Base-by-base conservation (phyloP, 2,329 filamentous ascomycete genomes). In the Penicillium sp. region DNA sequence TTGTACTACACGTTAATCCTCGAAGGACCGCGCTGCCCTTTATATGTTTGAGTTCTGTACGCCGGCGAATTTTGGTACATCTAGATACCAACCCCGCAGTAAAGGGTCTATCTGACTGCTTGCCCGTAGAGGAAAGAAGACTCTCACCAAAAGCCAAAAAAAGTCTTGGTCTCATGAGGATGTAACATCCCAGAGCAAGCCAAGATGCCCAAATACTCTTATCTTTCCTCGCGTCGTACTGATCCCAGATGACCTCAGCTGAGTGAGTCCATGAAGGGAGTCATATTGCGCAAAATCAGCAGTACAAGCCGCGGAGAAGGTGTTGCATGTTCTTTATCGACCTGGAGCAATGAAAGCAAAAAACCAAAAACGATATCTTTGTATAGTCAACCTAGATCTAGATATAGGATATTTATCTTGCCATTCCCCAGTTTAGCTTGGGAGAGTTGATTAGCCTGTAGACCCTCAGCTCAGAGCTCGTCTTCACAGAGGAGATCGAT, bases 181-280 rank as follows among this genome's bases (percentile, higher is more conserved):
- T 63, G 61, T 61, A 64, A 64, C 61, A 62, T 64, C 42, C 55
- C 53, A 51, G 38, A 45, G 45, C 54, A 27, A 51, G 61, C 61
- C 61, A 64, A 64, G 61, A 38, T 41, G 11, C 34, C 18, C n/a
- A 18, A 32, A 53, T 48, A 32, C 36, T 48, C 45, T 54, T 51
- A 51, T 54, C 47, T 43, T 44, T 34, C 18, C 30, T 60, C 52
- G 42, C 51, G 61, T 63, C 56, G 61, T 56, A 64, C 61, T 51
- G 49, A 54, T 38, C 40, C 39, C 41, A 29, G 38, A 59, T 56
- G 50, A 53, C 59, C 49, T 51, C 48, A 47, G 55, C 51, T 42
- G 47, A 52, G 39, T 39, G 40, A 38, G 30, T 47, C 40, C 35
- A 48, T 14, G 16, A 48, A 29, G 39, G 39, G 41, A 46, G 34